A percentile compares a stretch with the other conserved stretches of the same genome.
Evolutionary conservation across 2,329 filamentous ascomycete genomes (phyloP).

Genomic region (Pseudogymnoascus destructans): DNA sequence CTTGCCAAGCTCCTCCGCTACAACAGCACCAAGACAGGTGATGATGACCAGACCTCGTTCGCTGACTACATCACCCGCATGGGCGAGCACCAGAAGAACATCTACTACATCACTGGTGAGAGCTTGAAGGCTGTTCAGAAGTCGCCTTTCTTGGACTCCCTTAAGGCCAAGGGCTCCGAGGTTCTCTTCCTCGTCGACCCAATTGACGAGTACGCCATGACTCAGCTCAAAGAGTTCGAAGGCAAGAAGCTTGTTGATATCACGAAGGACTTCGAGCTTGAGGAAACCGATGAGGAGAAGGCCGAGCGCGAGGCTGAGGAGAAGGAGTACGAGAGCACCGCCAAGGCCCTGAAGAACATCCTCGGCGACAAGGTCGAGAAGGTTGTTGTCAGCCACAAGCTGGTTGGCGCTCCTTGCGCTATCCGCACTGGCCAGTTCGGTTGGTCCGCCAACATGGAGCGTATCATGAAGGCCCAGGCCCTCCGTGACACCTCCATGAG

Average conservation of each 20-base stretch:
- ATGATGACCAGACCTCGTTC: conserved; percentile 87
- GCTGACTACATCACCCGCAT: conserved; percentile 97
- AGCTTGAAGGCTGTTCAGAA: conserved; percentile 95
- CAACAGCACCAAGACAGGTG: conserved; percentile 94
- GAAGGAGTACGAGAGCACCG: conserved; percentile 92
- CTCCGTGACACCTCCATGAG: conserved; percentile 99
- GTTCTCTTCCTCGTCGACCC: conserved; percentile 98
- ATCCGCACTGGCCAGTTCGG: conserved; percentile 99
- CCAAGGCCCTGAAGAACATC: conserved; percentile 98
- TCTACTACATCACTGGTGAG: conserved; percentile 99
- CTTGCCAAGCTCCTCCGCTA: conserved; percentile 98
- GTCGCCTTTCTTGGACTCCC: conserved; percentile 96
- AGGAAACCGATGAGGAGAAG: conserved; percentile 99
- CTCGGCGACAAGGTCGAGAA: conserved; percentile 99
- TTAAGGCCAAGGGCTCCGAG: conserved; percentile 99
- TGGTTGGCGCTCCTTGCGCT: conserved; percentile 84
- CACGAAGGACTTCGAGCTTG: conserved; percentile 99
- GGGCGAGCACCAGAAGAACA: conserved; percentile 99
- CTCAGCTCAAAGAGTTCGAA: conserved; percentile 99
- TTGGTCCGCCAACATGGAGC: conserved; percentile 99
- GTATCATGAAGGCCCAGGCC: conserved; percentile 99
- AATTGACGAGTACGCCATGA: conserved; percentile 99
- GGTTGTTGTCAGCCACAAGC: conserved; percentile 98
- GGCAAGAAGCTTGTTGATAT: conserved; percentile 99
- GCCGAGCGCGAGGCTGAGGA: conserved; percentile 84